Conservation (phyloP, 176 grass and related monocot species). For the barley (Hordeum vulgare) region DNA sequence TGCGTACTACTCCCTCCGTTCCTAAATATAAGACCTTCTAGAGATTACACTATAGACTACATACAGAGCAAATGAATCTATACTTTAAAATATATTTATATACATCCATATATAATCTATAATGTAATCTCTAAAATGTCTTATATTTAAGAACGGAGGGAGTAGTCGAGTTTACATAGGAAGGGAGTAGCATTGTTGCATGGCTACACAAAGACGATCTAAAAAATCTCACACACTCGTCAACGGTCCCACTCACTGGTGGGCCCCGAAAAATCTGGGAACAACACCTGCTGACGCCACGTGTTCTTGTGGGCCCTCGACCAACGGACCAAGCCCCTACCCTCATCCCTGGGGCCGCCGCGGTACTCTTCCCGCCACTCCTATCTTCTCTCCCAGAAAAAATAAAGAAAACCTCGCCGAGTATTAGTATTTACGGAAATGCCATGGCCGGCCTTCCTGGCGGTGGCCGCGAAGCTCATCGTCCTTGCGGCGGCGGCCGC, state of each 20-base stretch:
- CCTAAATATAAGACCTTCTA: no score
- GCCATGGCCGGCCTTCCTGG: conserved; percentile 48
- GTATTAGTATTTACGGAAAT: conserved; percentile 25
- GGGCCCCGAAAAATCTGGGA: conserved; percentile 16
- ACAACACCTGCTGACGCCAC: conserved; percentile 2
- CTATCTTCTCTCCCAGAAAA: not conserved
- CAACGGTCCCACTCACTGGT: not conserved
- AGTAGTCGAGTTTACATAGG: no score
- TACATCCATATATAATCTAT: no score
- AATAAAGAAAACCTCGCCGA: not conserved
- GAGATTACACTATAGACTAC: no score
- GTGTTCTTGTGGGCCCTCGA: not conserved
- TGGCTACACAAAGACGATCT: no score
- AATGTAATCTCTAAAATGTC: no score
- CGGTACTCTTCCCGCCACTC: conserved; percentile 37
- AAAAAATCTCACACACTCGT: no score
- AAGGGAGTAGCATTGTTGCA: no score
- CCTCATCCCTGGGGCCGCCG: not conserved
- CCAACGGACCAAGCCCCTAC: not conserved
- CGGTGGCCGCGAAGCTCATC: conserved; percentile 53
- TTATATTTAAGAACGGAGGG: no score
- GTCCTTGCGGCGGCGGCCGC: conserved; percentile 36
- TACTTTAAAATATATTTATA: no score
- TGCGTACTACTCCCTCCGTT: no score
- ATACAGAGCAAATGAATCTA: no score